Evolutionary conservation across 768 basidiomycete genomes (phyloP).

Genomic region (Dioszegia hungarica): DNA sequence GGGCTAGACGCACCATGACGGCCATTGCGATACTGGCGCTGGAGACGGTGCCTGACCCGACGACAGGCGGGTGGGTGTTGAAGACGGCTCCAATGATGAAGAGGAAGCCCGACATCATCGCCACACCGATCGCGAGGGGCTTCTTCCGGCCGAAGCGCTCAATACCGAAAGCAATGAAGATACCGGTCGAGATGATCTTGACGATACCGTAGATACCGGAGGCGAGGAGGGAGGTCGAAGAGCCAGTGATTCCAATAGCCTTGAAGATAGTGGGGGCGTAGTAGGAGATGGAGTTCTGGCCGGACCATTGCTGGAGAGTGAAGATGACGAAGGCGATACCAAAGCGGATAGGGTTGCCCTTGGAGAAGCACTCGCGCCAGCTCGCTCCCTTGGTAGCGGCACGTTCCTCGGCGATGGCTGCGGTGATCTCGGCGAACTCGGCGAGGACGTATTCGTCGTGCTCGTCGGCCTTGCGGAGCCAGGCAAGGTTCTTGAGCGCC

Average conservation of each 20-base stretch:
- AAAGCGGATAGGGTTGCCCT: slow-evolving; percentile 77
- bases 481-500: slow-evolving; percentile 55
- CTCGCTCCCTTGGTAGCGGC: slow-evolving; percentile 64
- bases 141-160: slow-evolving; percentile 50
- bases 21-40: slow-evolving; percentile 71
- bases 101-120: slow-evolving; percentile 74
- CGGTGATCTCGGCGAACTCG: slow-evolving; percentile 64
- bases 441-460: slow-evolving; percentile 46
- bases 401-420: slow-evolving; percentile 69
- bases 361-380: slow-evolving; percentile 70
- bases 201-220: slow-evolving; percentile 51
- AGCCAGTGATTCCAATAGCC: slow-evolving; percentile 47
- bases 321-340: slow-evolving; percentile 64
- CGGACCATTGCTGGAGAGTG: slow-evolving; percentile 24
- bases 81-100: slow-evolving; percentile 80
- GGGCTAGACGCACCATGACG: slow-evolving; percentile 44
- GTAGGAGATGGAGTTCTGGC: slow-evolving; percentile 54
- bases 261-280: slow-evolving; percentile 48
- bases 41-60: slow-evolving; percentile 49
- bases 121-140: slow-evolving; percentile 62
- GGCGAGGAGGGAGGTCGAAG: slow-evolving; percentile 45
- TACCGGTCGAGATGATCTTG: slow-evolving; percentile 47
- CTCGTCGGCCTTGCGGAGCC: slow-evolving; percentile 47
- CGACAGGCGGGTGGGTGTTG: slow-evolving; percentile 61
- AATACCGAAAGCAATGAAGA: slow-evolving; percentile 50